Conservation (phyloP, 768 basidiomycete genomes). For the Boletus coccyginus region DNA sequence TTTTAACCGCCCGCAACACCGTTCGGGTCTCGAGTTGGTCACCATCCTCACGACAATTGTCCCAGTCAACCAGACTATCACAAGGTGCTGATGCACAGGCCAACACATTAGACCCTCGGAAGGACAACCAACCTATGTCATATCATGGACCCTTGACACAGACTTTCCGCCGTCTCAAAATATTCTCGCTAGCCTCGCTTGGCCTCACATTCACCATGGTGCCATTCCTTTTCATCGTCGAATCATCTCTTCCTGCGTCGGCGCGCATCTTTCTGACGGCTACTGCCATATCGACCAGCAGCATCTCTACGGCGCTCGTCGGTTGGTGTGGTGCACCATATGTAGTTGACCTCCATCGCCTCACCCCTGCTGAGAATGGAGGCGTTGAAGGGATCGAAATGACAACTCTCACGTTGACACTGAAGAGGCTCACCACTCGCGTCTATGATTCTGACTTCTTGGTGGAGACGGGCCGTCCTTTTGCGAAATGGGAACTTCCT, state of each 20-base stretch:
- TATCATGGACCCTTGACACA: conserved; percentile 71
- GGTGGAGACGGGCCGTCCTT: conserved; percentile 60
- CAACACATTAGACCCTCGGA: neutral
- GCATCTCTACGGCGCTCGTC: conserved; percentile 72
- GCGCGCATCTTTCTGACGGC: conserved; percentile 67
- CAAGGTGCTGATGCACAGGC: conserved; percentile 5
- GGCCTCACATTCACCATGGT: conserved; percentile 63
- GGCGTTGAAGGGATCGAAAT: conserved; percentile 61
- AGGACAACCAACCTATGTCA: conserved; percentile 18
- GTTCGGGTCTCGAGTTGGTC: neutral
- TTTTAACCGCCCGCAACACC: neutral
- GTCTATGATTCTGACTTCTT: conserved; percentile 76
- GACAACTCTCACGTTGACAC: conserved; percentile 59
- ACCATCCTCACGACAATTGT: conserved; percentile 2
- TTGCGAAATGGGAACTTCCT: conserved; percentile 82
- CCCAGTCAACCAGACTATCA: conserved; percentile 11
- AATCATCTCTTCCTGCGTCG: conserved; percentile 67
- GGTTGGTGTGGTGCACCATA: conserved; percentile 72
- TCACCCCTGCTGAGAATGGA: conserved; percentile 42
- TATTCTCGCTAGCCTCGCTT: conserved; percentile 81
- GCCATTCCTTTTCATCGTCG: conserved; percentile 81
- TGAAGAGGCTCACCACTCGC: conserved; percentile 61
- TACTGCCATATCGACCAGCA: conserved; percentile 70
- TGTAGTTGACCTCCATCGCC: conserved; percentile 58
- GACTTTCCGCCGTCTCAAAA: conserved; percentile 75